Base-by-base conservation (phyloP, 768 basidiomycete species). In the Mrakia gelida region DNA sequence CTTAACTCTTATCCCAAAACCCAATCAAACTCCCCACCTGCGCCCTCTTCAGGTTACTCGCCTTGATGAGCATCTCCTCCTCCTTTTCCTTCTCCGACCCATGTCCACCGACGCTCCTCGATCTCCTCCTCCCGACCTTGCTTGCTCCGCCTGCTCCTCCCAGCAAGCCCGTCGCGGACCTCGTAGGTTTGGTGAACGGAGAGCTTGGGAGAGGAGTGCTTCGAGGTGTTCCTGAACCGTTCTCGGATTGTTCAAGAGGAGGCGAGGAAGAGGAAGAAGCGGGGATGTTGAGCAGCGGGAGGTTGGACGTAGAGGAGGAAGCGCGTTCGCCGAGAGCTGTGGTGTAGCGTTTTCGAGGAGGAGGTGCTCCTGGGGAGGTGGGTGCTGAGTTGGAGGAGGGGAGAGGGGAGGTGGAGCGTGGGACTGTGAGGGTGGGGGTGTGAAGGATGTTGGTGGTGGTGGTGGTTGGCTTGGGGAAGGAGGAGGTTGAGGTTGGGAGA, bases 21-120 rank as follows among this genome's bases (percentile, higher is more conserved):
- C 38, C 67, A n/a, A 70, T 43, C 38, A 70, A 43, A 21, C 67
- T 70, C 21, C 67, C 67, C 23, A 70, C 67, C 18, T 34, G 38
- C 6, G 67, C 67, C 13, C 67, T 38, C 67, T 41, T 70, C 21
- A 34, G 21, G 13, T 70, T 41, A n/a, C 67, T 70, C 13, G 67
- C 67, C 41, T 70, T 70, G 34, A 70, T 8, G 26, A 34, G 9
- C 13, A 13, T 38, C 26, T 41, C 67, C 34, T n/a, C 26, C 67
- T 38, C 67, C 67, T 41, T 41, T 18, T 3, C 34, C 21, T 41
- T 41, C 34, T 3, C 34, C 21, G 23, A 13, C 0, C 41, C 67
- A 34, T 34, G 38, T 34, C 67, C 67, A 23, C 67, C 67, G 8
- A 70, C 67, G n/a, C 67, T 70, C 67, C 67, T 70, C 67, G 67